Base-by-base conservation (phyloP, 2,329 filamentous ascomycete genomes). In the Lecanicillium sp. region DNA sequence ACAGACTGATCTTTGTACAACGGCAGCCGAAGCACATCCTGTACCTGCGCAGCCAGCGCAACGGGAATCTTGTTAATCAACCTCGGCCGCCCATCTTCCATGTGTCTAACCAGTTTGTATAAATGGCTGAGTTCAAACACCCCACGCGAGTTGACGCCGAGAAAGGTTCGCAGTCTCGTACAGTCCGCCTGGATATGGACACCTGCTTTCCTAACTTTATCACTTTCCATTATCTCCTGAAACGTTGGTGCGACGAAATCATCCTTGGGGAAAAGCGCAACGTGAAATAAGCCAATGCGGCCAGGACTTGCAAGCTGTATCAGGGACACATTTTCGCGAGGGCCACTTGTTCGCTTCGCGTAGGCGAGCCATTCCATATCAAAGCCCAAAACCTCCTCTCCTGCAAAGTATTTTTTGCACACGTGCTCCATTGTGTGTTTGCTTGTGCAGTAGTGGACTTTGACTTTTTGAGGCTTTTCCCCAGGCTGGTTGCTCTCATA, bases 71-170 rank as follows among this genome's bases (percentile, higher is more conserved):
- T 85, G 57, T 85, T 83, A 52, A 90, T 75, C 13, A 70, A 56
- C 3, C 67, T 55, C 4, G 65, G 70, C 28, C 75, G 62, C 5
- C 64, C 63, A 38, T 57, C 58, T 17, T 64, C 59, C 0, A 74
- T 77, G 53, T 78, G 81, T 44, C 80, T 87, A 45, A 95, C 74
- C 9, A 94, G 64, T 47, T 78, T 85, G 59, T 89, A 82, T 17
- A 95, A 62, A 53, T 94, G 83, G 55, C 84, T 90, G 7, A 95
- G 69, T 60, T 95, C 89, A 44, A 94, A 75, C 4, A 85, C 64
- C 1, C 84, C 84, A 35, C 67, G 71, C 2, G 79, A 67, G 1
- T 82, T 56, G 18, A 95, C 69, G 0, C 62, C 65, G 3, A 95
- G 69, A 45, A 67, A 75, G n/a, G 74, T 82, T 19, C 65, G 68